Conservation (phyloP, 371 early-diverging fungal species). For the Saksenaea vasiformis region DNA sequence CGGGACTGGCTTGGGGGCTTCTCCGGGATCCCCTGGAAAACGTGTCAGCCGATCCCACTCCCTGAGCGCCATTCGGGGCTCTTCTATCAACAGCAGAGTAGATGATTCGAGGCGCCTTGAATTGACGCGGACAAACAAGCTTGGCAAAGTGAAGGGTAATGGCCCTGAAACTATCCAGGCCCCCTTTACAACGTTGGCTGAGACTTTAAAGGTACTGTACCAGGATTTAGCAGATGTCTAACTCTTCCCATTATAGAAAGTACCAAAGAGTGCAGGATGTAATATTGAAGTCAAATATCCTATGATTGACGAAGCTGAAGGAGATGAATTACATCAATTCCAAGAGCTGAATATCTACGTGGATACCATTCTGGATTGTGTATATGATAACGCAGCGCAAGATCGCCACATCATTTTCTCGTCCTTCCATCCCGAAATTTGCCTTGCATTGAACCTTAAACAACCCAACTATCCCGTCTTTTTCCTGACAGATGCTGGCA, state of each 20-base stretch:
- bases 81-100: conserved; percentile 14
- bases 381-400: conserved; percentile 66
- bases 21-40: conserved; percentile 13
- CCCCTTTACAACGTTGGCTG: conserved; percentile 83
- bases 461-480: conserved; percentile 86
- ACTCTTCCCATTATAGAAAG: conserved; percentile 36
- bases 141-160: conserved; percentile 65
- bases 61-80: conserved; percentile 44
- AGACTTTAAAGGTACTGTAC: conserved; percentile 65
- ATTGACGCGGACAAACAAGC: conserved; percentile 37
- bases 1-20: neutral
- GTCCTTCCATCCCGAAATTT: conserved; percentile 93
- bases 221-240: neutral
- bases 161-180: conserved; percentile 75
- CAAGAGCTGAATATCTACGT: conserved; percentile 89
- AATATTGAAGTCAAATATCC: conserved; percentile 99
- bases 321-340: conserved; percentile 56
- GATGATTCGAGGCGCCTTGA: conserved; percentile 30
- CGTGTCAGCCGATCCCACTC: conserved; percentile 55
- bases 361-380: conserved; percentile 80
- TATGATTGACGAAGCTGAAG: conserved; percentile 85
- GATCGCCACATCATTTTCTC: conserved; percentile 90
- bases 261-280: conserved; percentile 83
- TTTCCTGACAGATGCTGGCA: conserved; percentile 90
- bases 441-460: conserved; percentile 82